Conservation (phyloP, 495 filamentous ascomycete genomes). For the Aspergillus panamensis region DNA sequence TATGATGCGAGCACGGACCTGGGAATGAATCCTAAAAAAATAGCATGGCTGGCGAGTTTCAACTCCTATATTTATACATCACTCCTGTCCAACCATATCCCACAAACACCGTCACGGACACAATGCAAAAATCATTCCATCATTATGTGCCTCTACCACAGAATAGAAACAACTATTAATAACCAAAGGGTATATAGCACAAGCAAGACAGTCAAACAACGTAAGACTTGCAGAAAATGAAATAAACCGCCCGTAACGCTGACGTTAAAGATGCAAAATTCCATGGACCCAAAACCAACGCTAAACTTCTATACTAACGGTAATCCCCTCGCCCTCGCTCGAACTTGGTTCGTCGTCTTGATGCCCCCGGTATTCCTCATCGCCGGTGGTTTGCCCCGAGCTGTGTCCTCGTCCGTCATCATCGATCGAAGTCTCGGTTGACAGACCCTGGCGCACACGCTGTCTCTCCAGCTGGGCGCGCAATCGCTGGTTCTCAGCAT, state of each 20-base stretch:
- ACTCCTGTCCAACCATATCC: background rate
- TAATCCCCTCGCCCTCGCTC: slow-evolving; percentile 44
- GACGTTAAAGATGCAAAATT: slow-evolving; percentile 16
- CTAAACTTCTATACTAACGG: slow-evolving; percentile 45
- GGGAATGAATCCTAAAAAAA: background rate
- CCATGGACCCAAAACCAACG: background rate
- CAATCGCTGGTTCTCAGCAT: slow-evolving; percentile 72
- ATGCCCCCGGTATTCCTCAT: slow-evolving; percentile 16
- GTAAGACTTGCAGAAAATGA: slow-evolving; percentile 7
- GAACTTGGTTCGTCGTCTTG: slow-evolving; percentile 38
- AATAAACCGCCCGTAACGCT: slow-evolving; percentile 8
- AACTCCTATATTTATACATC: background rate
- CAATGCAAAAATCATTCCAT: background rate
- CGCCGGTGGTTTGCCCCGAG: slow-evolving; percentile 14
- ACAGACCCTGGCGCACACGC: slow-evolving; percentile 43
- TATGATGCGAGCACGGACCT: background rate
- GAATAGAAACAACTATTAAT: slow-evolving; percentile 3
- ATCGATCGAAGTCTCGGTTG: slow-evolving; percentile 25
- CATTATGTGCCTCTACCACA: background rate
- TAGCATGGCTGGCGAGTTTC: background rate
- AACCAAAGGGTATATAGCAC: slow-evolving; percentile 24
- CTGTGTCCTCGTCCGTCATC: slow-evolving; percentile 11
- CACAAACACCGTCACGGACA: background rate
- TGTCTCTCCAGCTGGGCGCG: slow-evolving; percentile 65
- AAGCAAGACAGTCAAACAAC: slow-evolving; percentile 8